Conservation (phyloP, 2,329 filamentous ascomycete genomes). For the Alternaria hordeiaustralica region DNA sequence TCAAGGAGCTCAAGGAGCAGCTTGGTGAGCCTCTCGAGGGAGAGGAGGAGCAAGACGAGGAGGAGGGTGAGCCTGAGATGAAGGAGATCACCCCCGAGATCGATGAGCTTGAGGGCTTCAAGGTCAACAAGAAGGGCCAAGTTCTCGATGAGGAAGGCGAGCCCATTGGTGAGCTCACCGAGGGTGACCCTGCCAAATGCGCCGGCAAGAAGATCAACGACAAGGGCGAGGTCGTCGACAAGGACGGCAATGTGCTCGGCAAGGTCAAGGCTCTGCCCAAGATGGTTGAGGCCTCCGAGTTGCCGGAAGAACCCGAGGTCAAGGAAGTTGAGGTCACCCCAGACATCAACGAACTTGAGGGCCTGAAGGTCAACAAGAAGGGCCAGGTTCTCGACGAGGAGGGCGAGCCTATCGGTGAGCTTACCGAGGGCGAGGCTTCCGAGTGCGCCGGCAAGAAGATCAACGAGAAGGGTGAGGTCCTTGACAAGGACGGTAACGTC, state of each 20-base stretch:
- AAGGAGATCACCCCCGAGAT: constrained; percentile 53
- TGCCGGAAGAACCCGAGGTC: constrained; percentile 47
- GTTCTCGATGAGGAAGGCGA: constrained; percentile 61
- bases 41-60: constrained; percentile 3
- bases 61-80: constrained; percentile 47
- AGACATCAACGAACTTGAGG: constrained; percentile 57
- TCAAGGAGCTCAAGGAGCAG: constrained; percentile 53
- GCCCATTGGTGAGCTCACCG: constrained; percentile 59
- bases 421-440: constrained; percentile 63
- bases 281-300: constrained; percentile 35
- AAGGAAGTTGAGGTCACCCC: constrained; percentile 50
- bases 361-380: constrained; percentile 66
- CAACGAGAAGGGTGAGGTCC: constrained; percentile 68
- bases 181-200: constrained; percentile 68
- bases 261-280: constrained; percentile 62
- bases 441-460: constrained; percentile 71
- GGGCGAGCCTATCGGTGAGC: constrained; percentile 61
- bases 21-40: constrained; percentile 51
- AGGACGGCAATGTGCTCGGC: constrained; percentile 68
- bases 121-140: constrained; percentile 65
- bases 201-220: constrained; percentile 70
- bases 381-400: constrained; percentile 60
- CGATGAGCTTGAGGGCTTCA: constrained; percentile 58
- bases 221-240: constrained; percentile 69
- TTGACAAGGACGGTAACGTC: constrained; percentile 68